Conservation (phyloP, 176 grass and related monocot species). For the Ananas comosus region DNA sequence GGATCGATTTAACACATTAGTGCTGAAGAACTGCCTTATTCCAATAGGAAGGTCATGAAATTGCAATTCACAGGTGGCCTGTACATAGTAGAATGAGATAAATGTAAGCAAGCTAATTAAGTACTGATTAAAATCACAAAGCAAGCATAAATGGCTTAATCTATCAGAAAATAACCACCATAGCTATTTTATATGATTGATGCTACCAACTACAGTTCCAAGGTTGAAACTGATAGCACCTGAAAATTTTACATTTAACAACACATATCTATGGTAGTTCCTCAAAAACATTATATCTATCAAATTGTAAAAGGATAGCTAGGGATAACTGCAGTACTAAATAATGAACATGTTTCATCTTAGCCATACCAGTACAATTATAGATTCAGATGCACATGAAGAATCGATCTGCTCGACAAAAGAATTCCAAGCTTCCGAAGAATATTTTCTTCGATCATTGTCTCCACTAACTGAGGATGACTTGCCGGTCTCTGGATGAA, state of each 20-base stretch:
- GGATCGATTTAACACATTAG: constrained; percentile 39
- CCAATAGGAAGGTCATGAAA: constrained; percentile 69
- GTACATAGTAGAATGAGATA: constrained; percentile 8
- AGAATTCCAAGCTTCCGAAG: constrained; percentile 73
- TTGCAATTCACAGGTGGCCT: constrained; percentile 75
- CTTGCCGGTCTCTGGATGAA: constrained; percentile 8
- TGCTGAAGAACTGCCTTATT: constrained; percentile 76
- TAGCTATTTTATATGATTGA: no score
- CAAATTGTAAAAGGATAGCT: background rate
- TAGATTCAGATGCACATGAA: constrained; percentile 59
- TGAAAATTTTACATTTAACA: no score
- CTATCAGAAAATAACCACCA: no score
- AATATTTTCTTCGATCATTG: constrained; percentile 22
- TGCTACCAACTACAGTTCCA: no score
- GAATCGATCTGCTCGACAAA: constrained; percentile 87
- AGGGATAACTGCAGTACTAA: background rate
- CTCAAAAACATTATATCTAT: background rate
- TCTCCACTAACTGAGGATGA: constrained; percentile 3
- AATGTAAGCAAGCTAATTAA: constrained; percentile 23
- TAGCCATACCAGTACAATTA: constrained; percentile 76
- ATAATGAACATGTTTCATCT: background rate
- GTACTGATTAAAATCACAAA: background rate
- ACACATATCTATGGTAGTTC: no score
- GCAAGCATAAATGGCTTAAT: no score
- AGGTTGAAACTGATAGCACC: no score